Percentiles rank a stretch among this genome's conserved stretches.
Conservation (phyloP, 441 rosid species). For the Daphne laureola region DNA sequence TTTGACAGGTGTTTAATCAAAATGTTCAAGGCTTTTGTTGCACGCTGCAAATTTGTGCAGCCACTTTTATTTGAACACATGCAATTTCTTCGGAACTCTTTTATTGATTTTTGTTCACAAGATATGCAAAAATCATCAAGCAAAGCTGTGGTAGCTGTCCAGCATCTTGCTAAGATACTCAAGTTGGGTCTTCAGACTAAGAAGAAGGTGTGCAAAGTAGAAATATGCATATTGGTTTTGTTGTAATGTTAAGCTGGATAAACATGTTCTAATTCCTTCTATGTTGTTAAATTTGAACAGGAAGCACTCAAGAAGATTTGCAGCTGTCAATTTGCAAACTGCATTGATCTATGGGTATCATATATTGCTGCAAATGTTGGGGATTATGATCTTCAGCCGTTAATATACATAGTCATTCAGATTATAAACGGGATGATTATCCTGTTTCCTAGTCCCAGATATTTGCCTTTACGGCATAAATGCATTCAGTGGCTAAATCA, state of each 20-base stretch:
- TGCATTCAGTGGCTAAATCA: slow-evolving; percentile 79
- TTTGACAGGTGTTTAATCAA: slow-evolving; percentile 53
- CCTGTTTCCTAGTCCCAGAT: slow-evolving; percentile 83
- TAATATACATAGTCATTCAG: slow-evolving; percentile 54
- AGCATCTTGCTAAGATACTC: slow-evolving; percentile 67
- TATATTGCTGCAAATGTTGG: slow-evolving; percentile 44
- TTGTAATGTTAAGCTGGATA: slow-evolving; percentile 2
- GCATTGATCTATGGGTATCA: slow-evolving; percentile 88
- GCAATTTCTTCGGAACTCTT: slow-evolving; percentile 54
- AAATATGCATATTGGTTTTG: neutral
- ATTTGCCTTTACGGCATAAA: slow-evolving; percentile 73
- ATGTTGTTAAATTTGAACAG: slow-evolving; percentile 28
- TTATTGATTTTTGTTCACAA: slow-evolving; percentile 68
- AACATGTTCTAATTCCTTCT: slow-evolving; percentile 9
- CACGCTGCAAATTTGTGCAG: slow-evolving; percentile 54
- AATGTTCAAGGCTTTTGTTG: slow-evolving; percentile 63
- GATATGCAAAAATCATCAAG: slow-evolving; percentile 63
- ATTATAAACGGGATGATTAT: slow-evolving; percentile 73
- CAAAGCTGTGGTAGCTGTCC: slow-evolving; percentile 53
- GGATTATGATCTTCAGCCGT: slow-evolving; percentile 63
- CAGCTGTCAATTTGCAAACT: slow-evolving; percentile 69
- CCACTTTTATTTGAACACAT: slow-evolving; percentile 34
- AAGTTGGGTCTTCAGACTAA: slow-evolving; percentile 58
- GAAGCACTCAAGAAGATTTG: slow-evolving; percentile 59
- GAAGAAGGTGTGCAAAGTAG: slow-evolving; percentile 46